Evolutionary conservation across 257 asterid species (phyloP).

Genomic region (Verbascum thapsus): DNA sequence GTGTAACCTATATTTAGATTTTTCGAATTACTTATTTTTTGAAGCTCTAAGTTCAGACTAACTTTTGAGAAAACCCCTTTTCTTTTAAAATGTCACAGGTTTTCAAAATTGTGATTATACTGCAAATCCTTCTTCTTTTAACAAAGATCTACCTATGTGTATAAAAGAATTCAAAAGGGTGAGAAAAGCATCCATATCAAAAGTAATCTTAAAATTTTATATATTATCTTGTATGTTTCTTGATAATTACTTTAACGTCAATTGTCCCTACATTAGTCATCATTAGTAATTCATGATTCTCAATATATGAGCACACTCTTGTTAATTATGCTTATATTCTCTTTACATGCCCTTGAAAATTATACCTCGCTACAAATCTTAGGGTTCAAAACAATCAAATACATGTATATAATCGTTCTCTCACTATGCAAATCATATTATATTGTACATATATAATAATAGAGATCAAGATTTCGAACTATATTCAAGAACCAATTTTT

Average conservation of each 20-base stretch:
- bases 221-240: conserved; percentile 24
- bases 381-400: too few species aligned
- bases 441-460: too few species aligned
- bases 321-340: not conserved
- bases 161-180: conserved; percentile 32
- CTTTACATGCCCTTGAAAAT: not conserved
- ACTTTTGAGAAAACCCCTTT: conserved; percentile 10
- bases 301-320: not conserved
- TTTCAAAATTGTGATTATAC: conserved; percentile 39
- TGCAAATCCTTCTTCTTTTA: conserved; percentile 30
- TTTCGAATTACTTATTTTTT: too few species aligned
- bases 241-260: conserved; percentile 23
- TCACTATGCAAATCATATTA: too few species aligned
- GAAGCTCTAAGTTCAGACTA: too few species aligned
- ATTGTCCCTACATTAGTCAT: conserved; percentile 39
- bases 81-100: conserved; percentile 30
- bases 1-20: too few species aligned
- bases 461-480: too few species aligned
- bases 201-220: conserved; percentile 33
- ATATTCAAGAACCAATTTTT: too few species aligned
- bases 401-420: too few species aligned
- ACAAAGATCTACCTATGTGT: conserved; percentile 29
- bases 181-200: conserved; percentile 55
- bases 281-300: conserved; percentile 11
- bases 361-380: too few species aligned